A percentile compares a stretch with the other conserved stretches of the same genome.
These are phyloP conservation scores for Keithomyces neogunnii DNA, from an alignment of 2,329 filamentous ascomycete species.

Conservation along the genomic window DNA sequence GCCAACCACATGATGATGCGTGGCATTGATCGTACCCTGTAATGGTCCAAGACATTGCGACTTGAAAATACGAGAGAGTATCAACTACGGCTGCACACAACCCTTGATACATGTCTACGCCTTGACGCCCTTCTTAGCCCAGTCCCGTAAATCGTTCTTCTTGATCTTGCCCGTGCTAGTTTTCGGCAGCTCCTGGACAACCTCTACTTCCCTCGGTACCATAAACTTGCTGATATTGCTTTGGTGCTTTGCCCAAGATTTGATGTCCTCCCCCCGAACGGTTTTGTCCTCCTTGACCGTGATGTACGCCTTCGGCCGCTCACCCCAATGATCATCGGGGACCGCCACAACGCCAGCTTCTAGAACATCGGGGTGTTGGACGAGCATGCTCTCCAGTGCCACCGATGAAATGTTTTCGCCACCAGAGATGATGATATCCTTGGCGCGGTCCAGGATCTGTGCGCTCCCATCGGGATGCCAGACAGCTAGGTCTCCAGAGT, in stretches of 20 bases:
- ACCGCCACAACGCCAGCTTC: constrained; percentile 89
- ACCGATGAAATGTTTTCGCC: constrained; percentile 97
- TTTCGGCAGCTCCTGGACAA: constrained; percentile 86
- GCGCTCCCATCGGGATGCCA: constrained; percentile 86
- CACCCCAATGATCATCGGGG: constrained; percentile 85
- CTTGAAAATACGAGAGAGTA: not conserved
- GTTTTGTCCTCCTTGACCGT: constrained; percentile 63
- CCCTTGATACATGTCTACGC: not conserved
- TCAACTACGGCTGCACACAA: not conserved
- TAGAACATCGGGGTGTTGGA: constrained; percentile 78
- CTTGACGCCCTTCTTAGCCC: constrained; percentile 45
- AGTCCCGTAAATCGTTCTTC: constrained; percentile 87
- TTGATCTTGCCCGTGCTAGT: constrained; percentile 94
- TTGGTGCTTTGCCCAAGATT: constrained; percentile 76
- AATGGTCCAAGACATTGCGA: not conserved
- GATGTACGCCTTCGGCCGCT: constrained; percentile 89
- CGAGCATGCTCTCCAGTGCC: constrained; percentile 82
- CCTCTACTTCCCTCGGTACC: constrained; percentile 64
- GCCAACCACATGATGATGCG: no score
- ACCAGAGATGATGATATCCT: constrained; percentile 97
- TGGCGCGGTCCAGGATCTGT: constrained; percentile 87
- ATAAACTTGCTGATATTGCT: constrained; percentile 85
- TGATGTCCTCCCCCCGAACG: constrained; percentile 51
- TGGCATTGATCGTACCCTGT: no score
- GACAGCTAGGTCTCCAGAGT: constrained; percentile 88